Evolutionary conservation across 2,329 filamentous ascomycete genomes (phyloP).

Genomic region (Stenocarpella maydis): DNA sequence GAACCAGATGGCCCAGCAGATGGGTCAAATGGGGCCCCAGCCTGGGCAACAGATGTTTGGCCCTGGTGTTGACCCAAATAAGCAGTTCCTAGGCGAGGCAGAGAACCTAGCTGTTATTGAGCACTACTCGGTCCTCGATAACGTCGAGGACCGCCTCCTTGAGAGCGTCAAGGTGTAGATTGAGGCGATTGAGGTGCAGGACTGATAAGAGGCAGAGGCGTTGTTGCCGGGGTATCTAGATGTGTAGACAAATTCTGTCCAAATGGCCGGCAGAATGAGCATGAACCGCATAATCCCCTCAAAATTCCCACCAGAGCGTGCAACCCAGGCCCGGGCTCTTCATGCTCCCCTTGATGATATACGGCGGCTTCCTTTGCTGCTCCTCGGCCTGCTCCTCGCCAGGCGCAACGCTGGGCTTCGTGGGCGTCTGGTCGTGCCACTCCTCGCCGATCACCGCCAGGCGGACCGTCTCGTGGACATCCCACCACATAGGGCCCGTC

Average conservation of each 20-base stretch:
- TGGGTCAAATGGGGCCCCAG: slow-evolving; percentile 80
- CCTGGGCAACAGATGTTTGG: slow-evolving; percentile 77
- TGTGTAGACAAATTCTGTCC: slow-evolving; percentile 8
- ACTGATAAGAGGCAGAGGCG: neutral
- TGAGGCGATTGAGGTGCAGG: neutral
- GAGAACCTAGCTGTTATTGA: slow-evolving; percentile 97
- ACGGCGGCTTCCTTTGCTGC: slow-evolving; percentile 69
- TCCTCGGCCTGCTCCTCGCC: slow-evolving; percentile 54
- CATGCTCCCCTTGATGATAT: slow-evolving; percentile 73
- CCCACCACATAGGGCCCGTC: slow-evolving; percentile 77
- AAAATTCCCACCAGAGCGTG: slow-evolving; percentile 69
- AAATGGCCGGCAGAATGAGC: neutral
- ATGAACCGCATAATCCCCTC: slow-evolving; percentile 35
- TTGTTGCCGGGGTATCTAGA: slow-evolving; percentile 18
- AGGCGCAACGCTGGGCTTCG: slow-evolving; percentile 65
- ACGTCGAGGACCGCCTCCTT: slow-evolving; percentile 85
- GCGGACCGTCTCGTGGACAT: slow-evolving; percentile 87
- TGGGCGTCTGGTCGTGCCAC: slow-evolving; percentile 88
- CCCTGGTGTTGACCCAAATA: slow-evolving; percentile 92
- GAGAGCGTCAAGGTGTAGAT: slow-evolving; percentile 53
- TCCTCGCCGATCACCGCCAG: slow-evolving; percentile 87
- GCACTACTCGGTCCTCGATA: slow-evolving; percentile 90
- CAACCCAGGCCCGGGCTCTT: slow-evolving; percentile 68
- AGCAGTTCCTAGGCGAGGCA: slow-evolving; percentile 89
- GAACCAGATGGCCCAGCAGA: slow-evolving; percentile 90